These are phyloP conservation scores for Aplosporella prunicola DNA, from an alignment of 2,329 filamentous ascomycete species.

Conservation along the genomic window DNA sequence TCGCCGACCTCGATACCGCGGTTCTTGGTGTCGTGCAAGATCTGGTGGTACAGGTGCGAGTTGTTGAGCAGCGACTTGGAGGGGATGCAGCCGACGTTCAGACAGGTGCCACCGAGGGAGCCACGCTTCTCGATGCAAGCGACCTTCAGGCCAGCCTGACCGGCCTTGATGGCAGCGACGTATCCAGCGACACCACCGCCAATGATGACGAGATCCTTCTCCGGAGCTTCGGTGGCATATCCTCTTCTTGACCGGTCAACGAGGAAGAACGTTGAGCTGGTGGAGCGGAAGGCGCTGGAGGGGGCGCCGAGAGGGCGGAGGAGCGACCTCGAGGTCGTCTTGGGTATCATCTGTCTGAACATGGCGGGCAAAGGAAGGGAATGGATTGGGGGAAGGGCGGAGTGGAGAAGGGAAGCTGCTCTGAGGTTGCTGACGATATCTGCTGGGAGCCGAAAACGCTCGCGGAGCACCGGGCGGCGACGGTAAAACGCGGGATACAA, in stretches of 20 bases:
- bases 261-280: conserved; percentile 33
- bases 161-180: conserved; percentile 97
- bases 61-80: conserved; percentile 99
- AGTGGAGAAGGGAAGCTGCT: conserved; percentile 29
- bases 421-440: conserved; percentile 12
- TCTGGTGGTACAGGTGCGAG: conserved; percentile 95
- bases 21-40: conserved; percentile 92
- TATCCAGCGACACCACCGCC: conserved; percentile 97
- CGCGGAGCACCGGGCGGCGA: conserved; percentile 9
- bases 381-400: conserved; percentile 18
- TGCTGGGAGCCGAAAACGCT: conserved; percentile 8
- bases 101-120: conserved; percentile 85
- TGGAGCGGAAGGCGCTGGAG: conserved; percentile 29
- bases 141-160: conserved; percentile 94
- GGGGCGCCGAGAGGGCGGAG: conserved; percentile 22
- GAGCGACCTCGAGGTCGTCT: conserved; percentile 36
- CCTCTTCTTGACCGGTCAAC: conserved; percentile 45
- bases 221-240: conserved; percentile 53
- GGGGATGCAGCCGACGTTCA: conserved; percentile 98
- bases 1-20: conserved; percentile 96
- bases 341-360: conserved; percentile 45
- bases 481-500: conserved; percentile 10
- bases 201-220: conserved; percentile 96
- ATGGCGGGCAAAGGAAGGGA: conserved; percentile 29
- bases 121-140: conserved; percentile 98